Evolutionary conservation across 352 stramenopile species (phyloP).

Genomic region (Phytophthora europaea): DNA sequence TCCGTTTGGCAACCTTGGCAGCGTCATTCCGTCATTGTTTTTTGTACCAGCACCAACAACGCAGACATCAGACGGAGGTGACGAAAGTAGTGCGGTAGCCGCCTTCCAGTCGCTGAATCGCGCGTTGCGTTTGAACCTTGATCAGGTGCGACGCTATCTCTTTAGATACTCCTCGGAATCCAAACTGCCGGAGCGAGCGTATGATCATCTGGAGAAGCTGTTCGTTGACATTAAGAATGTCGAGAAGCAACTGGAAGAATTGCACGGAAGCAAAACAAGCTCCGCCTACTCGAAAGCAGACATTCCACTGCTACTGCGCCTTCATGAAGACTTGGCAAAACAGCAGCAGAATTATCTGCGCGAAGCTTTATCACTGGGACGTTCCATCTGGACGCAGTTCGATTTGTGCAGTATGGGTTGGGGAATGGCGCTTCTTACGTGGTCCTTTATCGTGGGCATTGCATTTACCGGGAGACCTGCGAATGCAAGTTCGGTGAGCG

Average conservation of each 20-base stretch:
- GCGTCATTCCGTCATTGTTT: slow-evolving; percentile 94
- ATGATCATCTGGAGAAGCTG: slow-evolving; percentile 65
- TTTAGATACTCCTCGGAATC: slow-evolving; percentile 73
- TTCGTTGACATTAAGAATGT: slow-evolving; percentile 50
- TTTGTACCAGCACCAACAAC: slow-evolving; percentile 41
- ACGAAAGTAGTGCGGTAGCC: slow-evolving; percentile 24
- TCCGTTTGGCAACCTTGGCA: slow-evolving; percentile 96
- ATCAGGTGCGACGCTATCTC: slow-evolving; percentile 87
- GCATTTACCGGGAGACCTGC: slow-evolving; percentile 2
- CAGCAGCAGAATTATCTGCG: slow-evolving; percentile 70
- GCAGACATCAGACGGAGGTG: neutral
- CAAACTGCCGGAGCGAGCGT: slow-evolving; percentile 68
- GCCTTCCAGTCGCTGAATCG: slow-evolving; percentile 66
- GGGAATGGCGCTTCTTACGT: slow-evolving; percentile 64
- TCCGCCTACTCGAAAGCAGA: slow-evolving; percentile 29
- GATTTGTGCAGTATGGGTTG: slow-evolving; percentile 83
- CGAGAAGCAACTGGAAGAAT: slow-evolving; percentile 39
- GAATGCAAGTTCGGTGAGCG: neutral
- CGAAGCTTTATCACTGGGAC: slow-evolving; percentile 69
- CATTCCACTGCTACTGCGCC: slow-evolving; percentile 42
- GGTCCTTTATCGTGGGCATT: slow-evolving; percentile 43
- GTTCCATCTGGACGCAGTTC: slow-evolving; percentile 91
- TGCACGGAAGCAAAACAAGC: slow-evolving; percentile 6
- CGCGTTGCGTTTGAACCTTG: slow-evolving; percentile 84
- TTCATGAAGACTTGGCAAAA: slow-evolving; percentile 45